Evolutionary conservation across 306 rosid genomes (phyloP).

Genomic region (Dryas alaskensis): DNA sequence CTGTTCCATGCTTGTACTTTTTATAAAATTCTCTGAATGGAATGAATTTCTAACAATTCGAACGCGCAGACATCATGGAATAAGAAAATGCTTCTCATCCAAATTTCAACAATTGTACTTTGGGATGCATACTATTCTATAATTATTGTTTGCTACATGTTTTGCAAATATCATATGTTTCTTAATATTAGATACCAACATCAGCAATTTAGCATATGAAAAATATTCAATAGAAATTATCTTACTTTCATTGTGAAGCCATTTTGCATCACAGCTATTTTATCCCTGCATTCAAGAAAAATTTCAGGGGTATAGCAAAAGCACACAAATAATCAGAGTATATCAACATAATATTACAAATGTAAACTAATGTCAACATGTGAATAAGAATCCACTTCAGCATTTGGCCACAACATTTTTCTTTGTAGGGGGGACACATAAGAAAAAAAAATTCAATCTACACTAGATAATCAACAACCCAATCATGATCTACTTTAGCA

Average conservation of each 20-base stretch:
- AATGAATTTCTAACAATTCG: too few relatives aligned
- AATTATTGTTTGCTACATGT: neutral
- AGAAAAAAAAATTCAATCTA: neutral
- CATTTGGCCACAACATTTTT: neutral
- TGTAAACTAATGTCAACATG: neutral
- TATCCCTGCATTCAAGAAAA: slow-evolving; percentile 52
- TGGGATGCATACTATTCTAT: neutral
- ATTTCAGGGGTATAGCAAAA: slow-evolving; percentile 20
- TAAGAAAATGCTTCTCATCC: too few relatives aligned
- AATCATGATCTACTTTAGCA: neutral
- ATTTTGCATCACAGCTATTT: slow-evolving; percentile 62
- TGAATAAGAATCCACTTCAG: neutral
- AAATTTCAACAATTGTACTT: neutral
- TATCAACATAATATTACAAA: neutral
- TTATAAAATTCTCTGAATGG: too few relatives aligned
- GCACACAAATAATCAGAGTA: slow-evolving; percentile 6
- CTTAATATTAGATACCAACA: slow-evolving; percentile 5
- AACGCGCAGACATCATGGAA: too few relatives aligned
- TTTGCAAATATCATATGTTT: slow-evolving; percentile 3
- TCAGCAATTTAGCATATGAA: slow-evolving; percentile 1
- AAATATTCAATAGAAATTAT: slow-evolving; percentile 5
- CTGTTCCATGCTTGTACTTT: too few relatives aligned
- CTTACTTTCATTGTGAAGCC: slow-evolving; percentile 81
- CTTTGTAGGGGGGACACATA: neutral
- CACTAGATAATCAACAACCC: neutral